A percentile compares a stretch with the other conserved stretches of the same genome.
Evolutionary conservation across 805 yeast genomes (phyloP).

Genomic region (Clavispora phyllophila): DNA sequence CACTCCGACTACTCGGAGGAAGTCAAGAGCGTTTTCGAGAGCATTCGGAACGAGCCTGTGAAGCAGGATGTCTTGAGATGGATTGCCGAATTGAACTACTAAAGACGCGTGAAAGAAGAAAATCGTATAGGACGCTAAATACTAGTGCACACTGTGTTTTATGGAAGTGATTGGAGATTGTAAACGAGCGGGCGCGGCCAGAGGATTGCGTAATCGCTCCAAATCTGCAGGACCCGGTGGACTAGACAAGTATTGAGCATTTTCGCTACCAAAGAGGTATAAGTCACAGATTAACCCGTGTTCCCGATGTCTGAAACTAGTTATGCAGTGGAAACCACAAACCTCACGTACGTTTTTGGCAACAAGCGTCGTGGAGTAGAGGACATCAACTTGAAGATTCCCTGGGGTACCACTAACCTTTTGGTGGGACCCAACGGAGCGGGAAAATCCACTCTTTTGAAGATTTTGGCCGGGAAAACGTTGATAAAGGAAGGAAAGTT

Average conservation of each 20-base stretch:
- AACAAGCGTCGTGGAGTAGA: constrained; percentile 58
- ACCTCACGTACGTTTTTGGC: constrained; percentile 65
- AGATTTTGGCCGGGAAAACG: constrained; percentile 86
- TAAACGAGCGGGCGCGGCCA: too few species aligned
- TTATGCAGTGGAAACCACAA: constrained; percentile 55
- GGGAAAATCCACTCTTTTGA: constrained; percentile 86
- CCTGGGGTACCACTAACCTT: constrained; percentile 70
- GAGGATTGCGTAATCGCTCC: background rate
- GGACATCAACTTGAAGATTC: constrained; percentile 55
- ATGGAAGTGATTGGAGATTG: too few species aligned
- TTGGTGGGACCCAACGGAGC: constrained; percentile 96
- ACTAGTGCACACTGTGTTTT: too few species aligned
- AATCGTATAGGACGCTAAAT: background rate
- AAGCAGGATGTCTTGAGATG: constrained; percentile 12
- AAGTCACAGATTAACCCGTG: too few species aligned
- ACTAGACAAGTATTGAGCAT: too few species aligned
- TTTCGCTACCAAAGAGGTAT: too few species aligned
- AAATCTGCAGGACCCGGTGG: background rate
- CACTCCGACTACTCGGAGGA: constrained; percentile 12
- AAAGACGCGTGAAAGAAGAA: background rate
- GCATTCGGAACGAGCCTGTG: constrained; percentile 13
- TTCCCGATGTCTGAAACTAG: constrained; percentile 3
- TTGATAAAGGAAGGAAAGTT: constrained; percentile 70
- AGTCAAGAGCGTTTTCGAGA: constrained; percentile 6
- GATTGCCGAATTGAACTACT: constrained; percentile 14